Conservation (phyloP, 2,329 filamentous ascomycete species). For the Talaromyces albobiverticillius region DNA sequence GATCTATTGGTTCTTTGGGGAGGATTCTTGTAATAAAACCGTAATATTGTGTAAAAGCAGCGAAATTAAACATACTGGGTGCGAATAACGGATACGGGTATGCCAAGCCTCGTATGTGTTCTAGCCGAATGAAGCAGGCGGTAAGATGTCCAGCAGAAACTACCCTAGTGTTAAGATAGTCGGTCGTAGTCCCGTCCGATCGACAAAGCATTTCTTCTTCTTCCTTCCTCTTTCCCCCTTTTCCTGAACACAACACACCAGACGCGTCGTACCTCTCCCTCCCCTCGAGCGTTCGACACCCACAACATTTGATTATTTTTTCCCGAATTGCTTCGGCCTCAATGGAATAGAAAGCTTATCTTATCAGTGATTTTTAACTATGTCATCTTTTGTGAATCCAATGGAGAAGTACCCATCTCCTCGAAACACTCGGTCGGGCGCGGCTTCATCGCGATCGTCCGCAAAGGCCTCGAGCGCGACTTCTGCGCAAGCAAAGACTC, state of each 20-base stretch:
- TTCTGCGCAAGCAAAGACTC: background rate
- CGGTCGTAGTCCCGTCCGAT: background rate
- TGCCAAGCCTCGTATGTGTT: background rate
- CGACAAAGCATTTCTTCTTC: background rate
- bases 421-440: constrained; percentile 12
- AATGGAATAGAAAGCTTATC: constrained; percentile 6
- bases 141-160: constrained; percentile 6
- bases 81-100: constrained; percentile 4
- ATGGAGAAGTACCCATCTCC: constrained; percentile 6
- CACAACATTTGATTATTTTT: background rate
- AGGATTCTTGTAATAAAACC: background rate
- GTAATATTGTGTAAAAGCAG: background rate
- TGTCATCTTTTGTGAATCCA: constrained; percentile 8
- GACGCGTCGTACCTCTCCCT: background rate
- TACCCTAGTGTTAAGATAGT: constrained; percentile 15
- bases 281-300: background rate
- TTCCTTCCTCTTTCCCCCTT: background rate
- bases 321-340: background rate
- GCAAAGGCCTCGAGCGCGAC: background rate
- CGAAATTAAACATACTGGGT: background rate
- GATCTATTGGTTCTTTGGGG: background rate
- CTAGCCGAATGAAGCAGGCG: background rate
- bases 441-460: background rate
- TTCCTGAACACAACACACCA: background rate
- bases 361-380: background rate